Base-by-base conservation (phyloP, 495 filamentous ascomycete species). In the Hyaloscypha finlandica region DNA sequence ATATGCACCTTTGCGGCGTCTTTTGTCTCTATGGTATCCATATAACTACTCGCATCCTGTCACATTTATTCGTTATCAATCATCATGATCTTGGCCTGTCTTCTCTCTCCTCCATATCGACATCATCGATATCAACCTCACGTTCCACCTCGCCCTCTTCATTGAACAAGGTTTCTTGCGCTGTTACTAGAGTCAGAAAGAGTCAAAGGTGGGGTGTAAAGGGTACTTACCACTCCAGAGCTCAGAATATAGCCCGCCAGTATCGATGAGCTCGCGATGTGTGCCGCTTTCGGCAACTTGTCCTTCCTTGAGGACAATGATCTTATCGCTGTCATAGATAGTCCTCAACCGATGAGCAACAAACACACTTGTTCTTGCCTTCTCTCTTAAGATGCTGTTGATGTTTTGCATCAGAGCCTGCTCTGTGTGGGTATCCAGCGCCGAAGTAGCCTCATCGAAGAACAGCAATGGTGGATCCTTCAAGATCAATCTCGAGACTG, bases 391-490 rank as follows among this genome's bases (percentile, higher is more conserved):
- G 66, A 99, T 96, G 73, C 89, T 90, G 74, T 97, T 97, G 77
- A 98, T 97, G 71, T 97, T 97, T 65, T 89, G 84, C 77, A 99
- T 87, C 48, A 99, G 82, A 0, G 90, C 88, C 77, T 96, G 92
- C 77, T 99, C 95, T 0, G 95, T 98, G 75, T 97, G 92, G 0
- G 96, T 97, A 74, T 99, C 95, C 56, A 99, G 81, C 1, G 95
- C 96, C 58, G 92, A 96, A 1, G 96, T 99, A 78, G 95, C 95
- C 81, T 99, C 95, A 72, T 99, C 95, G 70, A 98, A 98, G 84
- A 99, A 98, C 1, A 98, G 79, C 39, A 98, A 78, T 6, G 93
- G 90, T 0, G 95, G 94, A 71, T 99, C 92, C 71, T 99, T 99
- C 54, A 99, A 79, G 1, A 99, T 83, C 42, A 98, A 75, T 35